Base-by-base conservation (phyloP, 2,329 filamentous ascomycete species). In the Calonectria crousiana region DNA sequence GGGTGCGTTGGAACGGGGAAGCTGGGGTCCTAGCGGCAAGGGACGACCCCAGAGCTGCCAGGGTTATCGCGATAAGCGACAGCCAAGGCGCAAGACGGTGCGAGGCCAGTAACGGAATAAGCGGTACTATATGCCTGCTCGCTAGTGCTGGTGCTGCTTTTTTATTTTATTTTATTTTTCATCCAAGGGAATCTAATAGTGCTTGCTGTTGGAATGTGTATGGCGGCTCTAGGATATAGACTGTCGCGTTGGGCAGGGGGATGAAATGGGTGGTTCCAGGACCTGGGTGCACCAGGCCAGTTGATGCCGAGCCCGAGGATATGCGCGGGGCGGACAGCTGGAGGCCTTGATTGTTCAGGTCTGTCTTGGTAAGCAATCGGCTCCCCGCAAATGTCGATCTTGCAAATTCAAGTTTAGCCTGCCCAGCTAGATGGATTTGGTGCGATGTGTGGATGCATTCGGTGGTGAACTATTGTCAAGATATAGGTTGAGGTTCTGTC, bases 51-150 rank as follows among this genome's bases (percentile, higher is more conserved):
- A 65, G 69, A 32, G 36, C 38, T 32, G 28, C 44, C 67, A 70
- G 53, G 67, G 38, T 58, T 73, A 53, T 71, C 60, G 71, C 71
- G 71, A 73, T 71, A 73, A 70, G 71, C 71, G 71, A 67, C 49
- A n/a, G 58, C 38, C 51, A 62, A 28, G 56, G 56, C 51, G 66
- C 38, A 20, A 30, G 58, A 41, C 34, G 34, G 30, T 44, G 36
- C 26, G n/a, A 23, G 11, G 51, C 30, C 26, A 34, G 23, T 20
- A 41, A 49, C 23, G 47, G 30, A 14, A 49, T 56, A 64, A 49
- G 67, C 71, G 38, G 60, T 60, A 58, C 67, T 71, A 41, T 70
- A 51, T 71, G 56, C 56, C 36, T 58, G 56, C 71, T 69, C n/a
- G 47, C 26, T 44, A 66, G 47, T 58, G 38, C 32, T 47, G 67